Base-by-base conservation (phyloP, 108 stramenopile genomes). In the Hondaea fermentalgiana region DNA sequence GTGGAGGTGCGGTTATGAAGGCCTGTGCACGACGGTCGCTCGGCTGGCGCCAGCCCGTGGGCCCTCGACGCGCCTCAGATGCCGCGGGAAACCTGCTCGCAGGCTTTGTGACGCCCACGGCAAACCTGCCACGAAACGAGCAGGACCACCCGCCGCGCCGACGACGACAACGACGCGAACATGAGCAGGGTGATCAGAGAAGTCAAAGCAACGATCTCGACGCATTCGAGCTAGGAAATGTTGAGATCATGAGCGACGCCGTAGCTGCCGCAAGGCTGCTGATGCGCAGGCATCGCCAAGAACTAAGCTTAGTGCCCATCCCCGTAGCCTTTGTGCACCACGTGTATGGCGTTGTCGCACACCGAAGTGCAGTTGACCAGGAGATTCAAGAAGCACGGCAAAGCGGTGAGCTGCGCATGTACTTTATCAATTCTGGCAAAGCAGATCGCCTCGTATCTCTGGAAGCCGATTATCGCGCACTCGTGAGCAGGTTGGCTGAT, bases 271-370 rank as follows among this genome's bases (percentile, higher is more conserved):
- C 28, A 28, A 17, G 6, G 51, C 49, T 83, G 76, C 49, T 53
- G 1, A 47, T 83, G 76, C 76, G 76, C 21, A 69, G 64, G 3
- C 42, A 69, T 23, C 49, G 51, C 45, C 43, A 8, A 6, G 51
- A 47, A 12, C 51, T 47, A 12, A 23, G 16, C 6, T 10, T 47
- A 6, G 51, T 47, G 23, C 76, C 49, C 45, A 23, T 83, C 1
- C 49, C 76, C n/a, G 76, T 53, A 35, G 51, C 76, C 14, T 83
- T 83, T 23, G 76, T 53, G 76, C 76, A 83, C 51, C 76, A 83
- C 28, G 51, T 83, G 10, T 83, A 83, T 23, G 76, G 49, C 49
- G 76, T 83, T 12, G 76, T 83, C 43, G 49, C 14, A 23, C 6
- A 47, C 45, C 45, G 76, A 55, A 83, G 76, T 45, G 45, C 76